Evolutionary conservation across 345 rosid genomes (phyloP), one percentile per base, ranked within the genome.

Genomic region (Rhizophora apiculata): DNA sequence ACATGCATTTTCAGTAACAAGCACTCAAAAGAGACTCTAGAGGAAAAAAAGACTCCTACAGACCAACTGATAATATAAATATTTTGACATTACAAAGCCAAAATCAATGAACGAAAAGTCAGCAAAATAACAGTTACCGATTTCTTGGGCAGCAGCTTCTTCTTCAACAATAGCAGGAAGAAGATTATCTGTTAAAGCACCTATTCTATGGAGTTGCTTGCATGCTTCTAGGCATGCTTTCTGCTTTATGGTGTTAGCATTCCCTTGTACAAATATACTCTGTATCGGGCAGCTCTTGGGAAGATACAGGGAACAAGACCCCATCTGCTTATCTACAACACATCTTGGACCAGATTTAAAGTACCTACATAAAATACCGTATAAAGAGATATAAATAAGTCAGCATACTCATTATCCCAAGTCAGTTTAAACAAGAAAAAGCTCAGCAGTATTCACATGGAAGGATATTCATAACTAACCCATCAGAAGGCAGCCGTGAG

Each of bases 401-500:
- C 48, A 39, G 16, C 48, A 39, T 39, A 11, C 16, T 39, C 48
- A 11, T 37, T 37, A 9, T 10, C 3, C 5, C 48, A 39, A 39
- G 15, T 39, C 48, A 39, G 13, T 39, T 39, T 9, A 39, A 39
- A 3, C 36, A 32, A 32, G 36, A 9, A 32, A 31, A 22, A 53
- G 51, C 11, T 58, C 24, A 57, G 32, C 37, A 60, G 29, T 18
- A 64, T 56, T 10, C 43, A 37, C 10, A 46, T 27, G 32, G 68
- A 46, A 62, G 6, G 34, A 65, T 68, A 31, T 57, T 52, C 31
- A 21, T 66, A 55, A 85, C 89, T 74, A 68, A 95, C 97, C 85
- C 82, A 61, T 95, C 99, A 32, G 92, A 90, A 73, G 96, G 99
- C 53, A 92, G 93, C 39, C 89, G 82, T 7, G 96, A 88, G 82